These are phyloP conservation scores for Suaeda aralocaspica DNA, from an alignment of 148 eudicot genomes.

Conservation along the genomic window DNA sequence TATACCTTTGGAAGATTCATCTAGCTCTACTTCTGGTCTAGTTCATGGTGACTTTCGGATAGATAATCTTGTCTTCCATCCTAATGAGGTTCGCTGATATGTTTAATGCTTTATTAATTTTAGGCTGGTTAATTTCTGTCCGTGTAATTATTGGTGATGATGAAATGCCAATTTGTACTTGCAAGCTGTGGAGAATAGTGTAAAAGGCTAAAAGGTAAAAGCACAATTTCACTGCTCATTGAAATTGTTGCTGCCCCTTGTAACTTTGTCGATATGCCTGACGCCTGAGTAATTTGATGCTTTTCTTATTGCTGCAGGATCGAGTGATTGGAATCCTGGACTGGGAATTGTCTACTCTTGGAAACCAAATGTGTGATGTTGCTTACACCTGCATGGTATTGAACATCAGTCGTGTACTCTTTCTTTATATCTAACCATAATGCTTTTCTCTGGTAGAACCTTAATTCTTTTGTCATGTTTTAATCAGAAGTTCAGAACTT, in stretches of 20 bases:
- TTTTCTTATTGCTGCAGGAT: constrained; percentile 61
- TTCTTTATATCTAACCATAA: neutral
- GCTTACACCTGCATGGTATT: constrained; percentile 91
- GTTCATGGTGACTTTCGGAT: constrained; percentile 98
- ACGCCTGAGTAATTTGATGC: neutral
- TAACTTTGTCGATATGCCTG: neutral
- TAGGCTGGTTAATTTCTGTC: neutral
- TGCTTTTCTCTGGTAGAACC: neutral
- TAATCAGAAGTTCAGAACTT: neutral
- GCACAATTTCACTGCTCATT: neutral
- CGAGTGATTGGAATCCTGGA: constrained; percentile 92
- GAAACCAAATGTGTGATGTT: constrained; percentile 98
- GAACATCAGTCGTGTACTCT: neutral
- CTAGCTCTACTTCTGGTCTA: constrained; percentile 63
- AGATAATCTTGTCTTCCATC: constrained; percentile 96
- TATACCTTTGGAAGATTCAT: constrained; percentile 80
- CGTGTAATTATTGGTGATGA: neutral
- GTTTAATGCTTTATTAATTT: neutral
- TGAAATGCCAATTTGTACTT: neutral
- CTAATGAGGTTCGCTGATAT: constrained; percentile 55
- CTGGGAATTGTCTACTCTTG: constrained; percentile 96
- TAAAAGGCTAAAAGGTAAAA: too few species aligned
- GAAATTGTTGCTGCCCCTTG: neutral
- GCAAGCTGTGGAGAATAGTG: neutral
- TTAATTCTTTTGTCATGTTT: neutral